Base-by-base conservation (phyloP, 2,329 filamentous ascomycete species). In the Scleromitrula shiraiana region DNA sequence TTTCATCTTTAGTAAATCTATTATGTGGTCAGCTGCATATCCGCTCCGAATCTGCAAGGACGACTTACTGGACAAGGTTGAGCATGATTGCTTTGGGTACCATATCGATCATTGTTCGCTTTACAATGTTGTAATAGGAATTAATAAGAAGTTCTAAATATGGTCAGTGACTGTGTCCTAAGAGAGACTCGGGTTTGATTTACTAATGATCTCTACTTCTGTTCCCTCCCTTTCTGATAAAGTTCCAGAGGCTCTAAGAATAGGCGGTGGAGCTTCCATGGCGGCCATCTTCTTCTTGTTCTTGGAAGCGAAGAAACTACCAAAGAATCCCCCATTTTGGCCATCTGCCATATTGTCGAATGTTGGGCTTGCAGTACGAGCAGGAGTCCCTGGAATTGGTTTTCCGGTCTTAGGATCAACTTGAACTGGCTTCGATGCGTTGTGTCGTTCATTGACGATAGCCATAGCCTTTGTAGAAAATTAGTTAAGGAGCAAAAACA, bases 201-300 rank as follows among this genome's bases (percentile, higher is more conserved):
- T 77, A 93, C 87, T 98, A 64, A 98, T 98, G 53, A 98, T 90
- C 70, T 98, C 93, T 39, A 98, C 93, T 68, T 98, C 93, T 55
- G 95, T 87, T 51, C 82, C 83, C 67, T 98, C 93, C 53, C 93
- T 88, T 70, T 98, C 93, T 5, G 87, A 95, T 32, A 98, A 74
- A 22, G 84, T 95, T 35, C 93, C 91, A 3, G 88, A 95, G 27
- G 93, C 93, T 74, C 96, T 98, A 50, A 98, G 80, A 35, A 82
- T 91, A 24, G 93, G 80, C 53, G 93, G 93, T 32, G 93, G 93
- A 12, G 93, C 76, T 67, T 98, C 93, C 93, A 98, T 98, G 40
- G 91, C 90, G n/a, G 93, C 93, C 71, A 95, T 94, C 83, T 96
- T 97, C 80, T 98, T 98, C 82, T 97, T 98, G 74, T 97, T 98